phyloP scores from a whole-genome alignment of 2,329 filamentous ascomycete genomes.

The Diplodia scrobiculata region DNA sequence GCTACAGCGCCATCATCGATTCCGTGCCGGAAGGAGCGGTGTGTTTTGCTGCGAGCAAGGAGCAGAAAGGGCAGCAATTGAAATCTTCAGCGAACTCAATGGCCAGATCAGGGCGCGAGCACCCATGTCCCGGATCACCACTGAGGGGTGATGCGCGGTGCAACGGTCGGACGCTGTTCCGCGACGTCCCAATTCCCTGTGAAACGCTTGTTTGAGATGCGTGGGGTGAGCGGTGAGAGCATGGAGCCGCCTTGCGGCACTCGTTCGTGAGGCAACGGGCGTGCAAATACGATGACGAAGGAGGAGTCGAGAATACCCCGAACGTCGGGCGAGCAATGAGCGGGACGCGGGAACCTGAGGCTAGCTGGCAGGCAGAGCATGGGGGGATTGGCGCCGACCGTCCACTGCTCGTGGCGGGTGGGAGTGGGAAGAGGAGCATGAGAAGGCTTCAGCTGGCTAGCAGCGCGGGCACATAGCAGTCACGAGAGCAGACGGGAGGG shows the following conservation, averaged over 20 bases:
- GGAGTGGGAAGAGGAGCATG: background rate
- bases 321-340: too few species aligned
- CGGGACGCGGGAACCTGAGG: too few species aligned
- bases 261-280: too few species aligned
- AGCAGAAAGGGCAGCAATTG: too few species aligned
- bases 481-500: background rate
- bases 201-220: background rate
- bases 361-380: too few species aligned
- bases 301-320: too few species aligned
- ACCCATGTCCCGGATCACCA: background rate
- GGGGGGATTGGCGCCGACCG: too few species aligned
- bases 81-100: background rate
- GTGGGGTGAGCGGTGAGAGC: background rate
- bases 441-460: background rate
- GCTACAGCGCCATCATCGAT: background rate
- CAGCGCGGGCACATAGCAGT: background rate
- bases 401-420: too few species aligned
- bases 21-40: constrained; percentile 3
- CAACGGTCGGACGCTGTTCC: background rate
- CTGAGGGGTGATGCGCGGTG: background rate
- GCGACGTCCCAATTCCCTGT: background rate
- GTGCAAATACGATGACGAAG: too few species aligned
- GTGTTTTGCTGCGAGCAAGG: background rate
- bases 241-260: background rate
- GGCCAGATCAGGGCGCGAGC: background rate